A percentile compares a stretch with the other conserved stretches of the same genome.
These are phyloP conservation scores for Acrocalymma vagum DNA, from an alignment of 2,329 filamentous ascomycete species.

Conservation along the genomic window DNA sequence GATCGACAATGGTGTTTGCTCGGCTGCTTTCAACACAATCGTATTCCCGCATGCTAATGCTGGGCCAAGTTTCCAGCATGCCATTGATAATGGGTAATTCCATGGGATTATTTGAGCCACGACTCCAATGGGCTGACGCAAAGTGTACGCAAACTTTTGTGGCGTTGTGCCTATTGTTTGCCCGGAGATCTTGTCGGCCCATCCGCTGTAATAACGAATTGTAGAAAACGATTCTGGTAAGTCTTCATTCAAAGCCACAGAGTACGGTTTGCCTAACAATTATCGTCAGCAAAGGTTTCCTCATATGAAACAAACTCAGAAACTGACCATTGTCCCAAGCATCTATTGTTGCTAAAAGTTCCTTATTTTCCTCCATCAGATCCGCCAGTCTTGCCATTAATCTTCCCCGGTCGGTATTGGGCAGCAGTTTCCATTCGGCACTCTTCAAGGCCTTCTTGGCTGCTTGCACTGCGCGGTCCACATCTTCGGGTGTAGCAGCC, in stretches of 20 bases:
- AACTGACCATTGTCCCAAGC: conserved; percentile 76
- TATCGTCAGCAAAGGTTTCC: conserved; percentile 37
- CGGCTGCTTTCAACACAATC: conserved; percentile 64
- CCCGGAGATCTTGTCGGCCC: conserved; percentile 78
- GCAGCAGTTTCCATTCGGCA: conserved; percentile 28
- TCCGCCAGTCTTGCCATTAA: conserved; percentile 35
- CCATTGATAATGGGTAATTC: conserved; percentile 54
- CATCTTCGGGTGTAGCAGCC: conserved; percentile 41
- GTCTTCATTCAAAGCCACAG: conserved; percentile 67
- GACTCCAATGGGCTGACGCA: conserved; percentile 68
- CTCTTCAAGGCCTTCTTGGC: conserved; percentile 33
- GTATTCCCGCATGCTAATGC: conserved; percentile 64
- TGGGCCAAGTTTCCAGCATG: conserved; percentile 62
- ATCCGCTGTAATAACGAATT: conserved; percentile 77
- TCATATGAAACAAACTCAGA: conserved; percentile 47
- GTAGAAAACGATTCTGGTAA: conserved; percentile 64
- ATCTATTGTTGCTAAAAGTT: conserved; percentile 31
- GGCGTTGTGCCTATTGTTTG: conserved; percentile 73
- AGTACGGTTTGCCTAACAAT: conserved; percentile 66
- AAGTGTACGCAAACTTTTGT: conserved; percentile 75
- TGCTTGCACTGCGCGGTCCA: conserved; percentile 45
- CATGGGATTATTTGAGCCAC: conserved; percentile 47
- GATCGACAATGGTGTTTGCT: conserved; percentile 60
- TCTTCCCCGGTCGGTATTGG: conserved; percentile 23
- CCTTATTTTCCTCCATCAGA: conserved; percentile 35